Base-by-base conservation (phyloP, 2,329 filamentous ascomycete genomes). In the Xylariaceae sp. region DNA sequence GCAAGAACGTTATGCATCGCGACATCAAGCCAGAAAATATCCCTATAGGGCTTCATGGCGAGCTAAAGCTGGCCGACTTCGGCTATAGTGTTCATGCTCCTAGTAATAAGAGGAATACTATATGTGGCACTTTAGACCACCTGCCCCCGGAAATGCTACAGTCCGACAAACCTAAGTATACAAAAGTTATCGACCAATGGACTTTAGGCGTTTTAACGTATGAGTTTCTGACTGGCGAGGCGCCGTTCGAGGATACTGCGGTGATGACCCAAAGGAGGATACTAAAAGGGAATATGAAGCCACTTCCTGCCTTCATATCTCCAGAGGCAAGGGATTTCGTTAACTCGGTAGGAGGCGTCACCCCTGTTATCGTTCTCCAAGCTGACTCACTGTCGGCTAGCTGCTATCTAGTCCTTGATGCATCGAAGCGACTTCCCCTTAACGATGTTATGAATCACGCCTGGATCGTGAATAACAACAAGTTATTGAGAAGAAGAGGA, bases 21-120 rank as follows among this genome's bases (percentile, higher is more conserved):
- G 92, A 96, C 65, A 96, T 96, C 74, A 96, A 96, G 76, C 92
- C 92, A 1, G 92, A 96, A 73, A 96, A 96, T 66, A 96, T 96
- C 60, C 80, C 96, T 15, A 85, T 96, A 21, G 92, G 94, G 8
- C 89, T 96, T 51, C 91, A 96, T 68, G 92, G 92, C 60, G 94
- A 97, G 77, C 90, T 99, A 74, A 99, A 97, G 73, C 90, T 99
- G 65, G 94, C 89, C 2, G 92, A 99, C 71, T 99, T 97, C 67
- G 92, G 94, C 43, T 97, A 92, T 92, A 95, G 88, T 69, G 92
- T 97, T 3, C 92, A 97, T 71, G 92, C 92, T 3, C 92, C 92
- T 19, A 96, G 95, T 72, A 94, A 92, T 74, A 79, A 92, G 62
- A 80, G 92, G 57, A 87, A 91, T 67, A 97, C 92, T 48, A 90